Conservation (phyloP, 345 rosid species). For the Euphorbia pulcherrima region DNA sequence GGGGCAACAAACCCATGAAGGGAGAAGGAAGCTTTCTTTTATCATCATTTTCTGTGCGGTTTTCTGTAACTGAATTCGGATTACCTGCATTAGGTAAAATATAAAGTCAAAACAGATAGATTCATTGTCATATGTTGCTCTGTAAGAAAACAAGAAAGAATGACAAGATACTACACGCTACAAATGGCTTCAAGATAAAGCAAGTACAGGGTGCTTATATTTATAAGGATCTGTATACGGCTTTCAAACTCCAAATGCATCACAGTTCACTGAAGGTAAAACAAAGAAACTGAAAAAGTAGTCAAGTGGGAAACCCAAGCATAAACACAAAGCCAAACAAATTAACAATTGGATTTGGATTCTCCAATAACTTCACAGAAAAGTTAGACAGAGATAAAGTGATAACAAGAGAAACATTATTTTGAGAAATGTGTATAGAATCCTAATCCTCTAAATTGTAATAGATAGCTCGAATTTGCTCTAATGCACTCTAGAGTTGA, state of each 20-base stretch:
- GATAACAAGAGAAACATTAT: too few species aligned
- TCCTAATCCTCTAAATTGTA: too few species aligned
- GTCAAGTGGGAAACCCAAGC: neutral
- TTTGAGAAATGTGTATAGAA: too few species aligned
- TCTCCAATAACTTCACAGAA: too few species aligned
- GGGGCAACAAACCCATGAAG: conserved; percentile 39
- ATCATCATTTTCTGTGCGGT: conserved; percentile 32
- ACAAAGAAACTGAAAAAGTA: neutral
- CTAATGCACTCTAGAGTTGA: too few species aligned
- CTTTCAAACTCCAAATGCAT: neutral
- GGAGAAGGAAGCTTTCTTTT: conserved; percentile 48
- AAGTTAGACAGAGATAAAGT: too few species aligned
- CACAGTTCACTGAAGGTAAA: neutral
- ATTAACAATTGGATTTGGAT: neutral
- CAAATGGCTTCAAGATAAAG: neutral
- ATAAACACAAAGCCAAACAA: neutral
- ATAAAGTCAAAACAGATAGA: conserved; percentile 11
- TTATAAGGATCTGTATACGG: neutral
- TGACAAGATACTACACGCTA: neutral
- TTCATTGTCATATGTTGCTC: neutral
- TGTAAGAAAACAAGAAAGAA: too few species aligned
- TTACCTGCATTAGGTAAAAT: conserved; percentile 38
- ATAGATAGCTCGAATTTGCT: too few species aligned
- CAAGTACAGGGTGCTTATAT: neutral
- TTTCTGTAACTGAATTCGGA: conserved; percentile 38